phyloP scores from a whole-genome alignment of 2,329 filamentous ascomycete species.

The Monosporascus ibericus region DNA sequence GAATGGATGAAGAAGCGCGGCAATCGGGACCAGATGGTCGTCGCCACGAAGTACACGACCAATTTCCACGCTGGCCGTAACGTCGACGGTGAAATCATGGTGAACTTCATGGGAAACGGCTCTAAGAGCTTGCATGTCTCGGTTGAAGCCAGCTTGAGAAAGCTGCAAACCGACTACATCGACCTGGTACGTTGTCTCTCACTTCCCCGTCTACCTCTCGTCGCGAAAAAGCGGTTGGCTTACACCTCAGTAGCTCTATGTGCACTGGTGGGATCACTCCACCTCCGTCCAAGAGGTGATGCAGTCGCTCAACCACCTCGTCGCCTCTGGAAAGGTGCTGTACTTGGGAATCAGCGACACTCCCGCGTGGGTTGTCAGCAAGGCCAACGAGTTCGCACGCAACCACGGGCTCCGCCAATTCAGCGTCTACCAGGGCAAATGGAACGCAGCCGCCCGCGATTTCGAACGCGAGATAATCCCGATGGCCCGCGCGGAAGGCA shows the following conservation, averaged over 20 bases:
- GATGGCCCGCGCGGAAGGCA: slow-evolving; percentile 34
- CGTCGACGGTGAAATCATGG: slow-evolving; percentile 5
- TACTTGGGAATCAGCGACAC: slow-evolving; percentile 35
- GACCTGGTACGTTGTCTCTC: slow-evolving; percentile 24
- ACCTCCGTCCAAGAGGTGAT: slow-evolving; percentile 37
- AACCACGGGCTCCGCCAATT: slow-evolving; percentile 30
- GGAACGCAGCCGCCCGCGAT: slow-evolving; percentile 28
- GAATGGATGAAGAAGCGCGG: slow-evolving; percentile 47
- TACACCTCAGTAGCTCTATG: slow-evolving; percentile 22
- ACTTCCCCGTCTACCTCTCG: no score
- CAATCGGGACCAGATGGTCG: slow-evolving; percentile 47
- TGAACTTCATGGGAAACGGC: slow-evolving; percentile 51
- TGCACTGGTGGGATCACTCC: slow-evolving; percentile 40
- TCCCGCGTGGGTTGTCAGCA: slow-evolving; percentile 34
- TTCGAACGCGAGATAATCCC: slow-evolving; percentile 37
- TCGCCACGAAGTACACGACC: slow-evolving; percentile 52
- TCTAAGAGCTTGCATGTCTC: slow-evolving; percentile 51
- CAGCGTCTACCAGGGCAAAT: slow-evolving; percentile 33
- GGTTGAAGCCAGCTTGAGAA: slow-evolving; percentile 46
- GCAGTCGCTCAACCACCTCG: slow-evolving; percentile 34
- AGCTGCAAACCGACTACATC: slow-evolving; percentile 54
- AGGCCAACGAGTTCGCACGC: slow-evolving; percentile 32
- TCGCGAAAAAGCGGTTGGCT: no score
- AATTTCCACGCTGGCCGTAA: slow-evolving; percentile 31
- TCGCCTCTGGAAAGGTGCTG: slow-evolving; percentile 34